Evolutionary conservation across 2,329 filamentous ascomycete species (phyloP).

Genomic region (Fusarium sp.): DNA sequence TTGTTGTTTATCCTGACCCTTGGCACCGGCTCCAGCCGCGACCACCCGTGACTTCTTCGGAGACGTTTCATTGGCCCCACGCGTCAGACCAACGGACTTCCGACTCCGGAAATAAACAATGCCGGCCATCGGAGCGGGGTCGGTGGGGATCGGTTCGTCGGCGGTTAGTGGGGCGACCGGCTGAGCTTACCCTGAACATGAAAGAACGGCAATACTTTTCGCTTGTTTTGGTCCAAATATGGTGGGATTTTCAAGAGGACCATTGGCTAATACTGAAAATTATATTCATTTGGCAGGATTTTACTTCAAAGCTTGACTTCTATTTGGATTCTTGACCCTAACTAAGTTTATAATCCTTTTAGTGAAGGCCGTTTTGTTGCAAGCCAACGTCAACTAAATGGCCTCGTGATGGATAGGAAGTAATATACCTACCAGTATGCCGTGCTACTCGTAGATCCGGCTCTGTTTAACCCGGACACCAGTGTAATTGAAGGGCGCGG

Average conservation of each 20-base stretch:
- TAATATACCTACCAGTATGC: not conserved
- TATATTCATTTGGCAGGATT: not conserved
- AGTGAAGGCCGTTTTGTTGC: no score
- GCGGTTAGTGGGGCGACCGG: not conserved
- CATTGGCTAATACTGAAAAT: not conserved
- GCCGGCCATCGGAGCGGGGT: conserved; percentile 40
- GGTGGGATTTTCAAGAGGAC: accelerated
- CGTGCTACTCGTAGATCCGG: not conserved
- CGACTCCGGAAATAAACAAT: conserved; percentile 13
- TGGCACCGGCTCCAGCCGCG: conserved; percentile 9
- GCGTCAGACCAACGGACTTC: conserved; percentile 5
- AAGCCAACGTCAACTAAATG: not conserved
- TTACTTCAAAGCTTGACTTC: not conserved
- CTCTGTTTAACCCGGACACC: not conserved
- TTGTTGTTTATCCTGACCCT: conserved; percentile 20
- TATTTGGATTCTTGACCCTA: no score
- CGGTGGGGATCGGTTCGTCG: conserved; percentile 3
- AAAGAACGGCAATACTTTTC: not conserved
- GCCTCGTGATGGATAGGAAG: not conserved
- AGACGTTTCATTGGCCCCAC: conserved; percentile 21
- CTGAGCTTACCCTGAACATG: conserved; percentile 23
- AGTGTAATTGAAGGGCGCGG: conserved; percentile 17
- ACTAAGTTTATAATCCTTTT: no score
- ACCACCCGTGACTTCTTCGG: conserved; percentile 23
- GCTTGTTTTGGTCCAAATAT: not conserved